These are phyloP conservation scores for Vanrija sp. DNA, from an alignment of 1,284 basidiomycete genomes.

Conservation along the genomic window DNA sequence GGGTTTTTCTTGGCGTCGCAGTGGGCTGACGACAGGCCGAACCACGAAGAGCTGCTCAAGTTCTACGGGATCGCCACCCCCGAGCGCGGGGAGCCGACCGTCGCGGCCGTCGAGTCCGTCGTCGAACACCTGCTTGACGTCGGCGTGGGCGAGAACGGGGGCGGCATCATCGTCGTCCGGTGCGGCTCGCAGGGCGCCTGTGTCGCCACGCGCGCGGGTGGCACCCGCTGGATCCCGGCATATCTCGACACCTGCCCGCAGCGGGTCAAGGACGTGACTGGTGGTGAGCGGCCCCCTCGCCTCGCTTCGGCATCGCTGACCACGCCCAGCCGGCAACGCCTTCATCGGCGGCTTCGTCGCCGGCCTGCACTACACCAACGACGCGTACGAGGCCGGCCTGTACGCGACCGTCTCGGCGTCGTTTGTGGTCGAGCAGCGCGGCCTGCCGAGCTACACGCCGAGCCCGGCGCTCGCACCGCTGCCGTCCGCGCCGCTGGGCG, in stretches of 20 bases:
- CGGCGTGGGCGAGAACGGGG: constrained; percentile 25
- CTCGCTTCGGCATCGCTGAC: background rate
- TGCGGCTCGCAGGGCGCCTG: constrained; percentile 38
- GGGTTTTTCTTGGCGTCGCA: constrained; percentile 12
- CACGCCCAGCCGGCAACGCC: constrained; percentile 33
- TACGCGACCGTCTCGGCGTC: constrained; percentile 42
- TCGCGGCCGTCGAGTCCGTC: constrained; percentile 20
- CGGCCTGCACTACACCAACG: constrained; percentile 26
- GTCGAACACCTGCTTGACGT: constrained; percentile 26
- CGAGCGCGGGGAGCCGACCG: constrained; percentile 8
- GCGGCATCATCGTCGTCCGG: constrained; percentile 38
- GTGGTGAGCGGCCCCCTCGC: constrained; percentile 22
- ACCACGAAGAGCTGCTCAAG: constrained; percentile 41
- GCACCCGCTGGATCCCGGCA: constrained; percentile 38
- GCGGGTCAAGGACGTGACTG: constrained; percentile 37
- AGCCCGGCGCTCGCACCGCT: no score
- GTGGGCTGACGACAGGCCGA: constrained; percentile 16
- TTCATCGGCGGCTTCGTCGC: constrained; percentile 44
- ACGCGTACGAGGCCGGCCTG: constrained; percentile 36
- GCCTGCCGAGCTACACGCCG: constrained; percentile 21
- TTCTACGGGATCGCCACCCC: constrained; percentile 23
- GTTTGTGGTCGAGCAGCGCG: constrained; percentile 42
- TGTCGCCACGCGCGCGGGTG: constrained; percentile 28
- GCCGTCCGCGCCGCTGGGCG: background rate
- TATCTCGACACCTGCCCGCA: constrained; percentile 20